Evolutionary conservation across 352 stramenopile genomes (phyloP), one percentile per base, ranked within the genome.

Genomic region (Globisporangium paroecandrum): DNA sequence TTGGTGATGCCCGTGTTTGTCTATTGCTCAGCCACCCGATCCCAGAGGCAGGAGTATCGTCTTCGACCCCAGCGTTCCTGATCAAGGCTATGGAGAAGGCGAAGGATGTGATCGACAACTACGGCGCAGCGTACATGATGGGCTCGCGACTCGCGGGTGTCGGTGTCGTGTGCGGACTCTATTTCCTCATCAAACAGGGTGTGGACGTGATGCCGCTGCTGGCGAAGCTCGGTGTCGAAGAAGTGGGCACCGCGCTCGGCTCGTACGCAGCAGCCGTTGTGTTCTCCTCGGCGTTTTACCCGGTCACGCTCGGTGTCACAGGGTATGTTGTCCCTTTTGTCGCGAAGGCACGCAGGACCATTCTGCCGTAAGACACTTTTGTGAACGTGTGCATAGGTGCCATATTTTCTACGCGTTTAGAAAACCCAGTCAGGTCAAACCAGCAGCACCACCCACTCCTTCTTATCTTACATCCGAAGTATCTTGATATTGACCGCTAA

Each of bases 81-180:
- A 56, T 79, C 51, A 89, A 83, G 64, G 77, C 81, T 1, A 88
- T 93, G 83, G 77, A 75, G n/a, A 88, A 76, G 59, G 76, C 85
- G 36, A 91, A 82, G 58, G 74, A 83, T 58, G 80, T 95, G 22
- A 79, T 96, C 9, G 84, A 96, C 81, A 91, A 83, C 67, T 96
- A 96, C 69, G 89, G 89, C 38, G 89, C 89, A 0, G 83, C 86
- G 13, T 96, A 96, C 75, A 94, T 96, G 85, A 94, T 96, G 77
- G 84, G 86, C 55, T 94, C 89, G 41, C 88, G 89, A 8, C 73
- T 94, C 62, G 82, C 87, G 34, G 88, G 89, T 51, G 85, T 96
- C 0, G 67, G 77, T 15, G 87, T 96, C 25, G 86, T 95, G 27
- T 88, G 79, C 25, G 71, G 60, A 7, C 71, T 96, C 8, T 94